A percentile compares a stretch with the other conserved stretches of the same genome.
Conservation (phyloP, 2,329 filamentous ascomycete genomes). For the Ophiostoma sp. region DNA sequence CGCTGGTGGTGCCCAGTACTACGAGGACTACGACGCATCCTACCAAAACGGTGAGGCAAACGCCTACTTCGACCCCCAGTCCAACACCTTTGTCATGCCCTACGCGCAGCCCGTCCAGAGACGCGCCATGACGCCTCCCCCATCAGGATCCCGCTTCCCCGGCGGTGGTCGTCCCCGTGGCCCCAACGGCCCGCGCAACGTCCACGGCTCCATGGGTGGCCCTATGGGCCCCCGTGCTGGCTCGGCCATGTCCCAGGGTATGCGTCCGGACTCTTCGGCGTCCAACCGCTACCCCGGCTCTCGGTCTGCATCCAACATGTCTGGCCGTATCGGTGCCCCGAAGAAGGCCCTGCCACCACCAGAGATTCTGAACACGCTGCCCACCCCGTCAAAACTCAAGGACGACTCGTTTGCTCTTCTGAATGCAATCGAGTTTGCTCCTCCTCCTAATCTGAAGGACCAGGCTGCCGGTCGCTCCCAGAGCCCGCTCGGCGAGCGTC, state of each 20-base stretch:
- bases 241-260: slow-evolving; percentile 31
- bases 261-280: slow-evolving; percentile 1
- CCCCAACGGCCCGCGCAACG: slow-evolving; percentile 23
- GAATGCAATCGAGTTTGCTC: slow-evolving; percentile 76
- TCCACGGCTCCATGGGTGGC: slow-evolving; percentile 46
- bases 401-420: slow-evolving; percentile 71
- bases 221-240: slow-evolving; percentile 31
- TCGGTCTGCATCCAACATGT: slow-evolving; percentile 46
- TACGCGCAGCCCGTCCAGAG: slow-evolving; percentile 81
- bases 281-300: slow-evolving; percentile 45
- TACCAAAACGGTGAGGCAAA: slow-evolving; percentile 57
- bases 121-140: slow-evolving; percentile 93
- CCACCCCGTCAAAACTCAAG: slow-evolving; percentile 76
- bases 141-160: slow-evolving; percentile 47
- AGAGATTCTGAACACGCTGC: slow-evolving; percentile 64
- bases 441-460: slow-evolving; percentile 62
- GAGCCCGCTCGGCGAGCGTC: slow-evolving; percentile 57
- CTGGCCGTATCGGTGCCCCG: slow-evolving; percentile 39
- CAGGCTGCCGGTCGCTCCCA: slow-evolving; percentile 63
- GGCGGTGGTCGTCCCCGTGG: slow-evolving; percentile 36
- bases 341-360: slow-evolving; percentile 62
- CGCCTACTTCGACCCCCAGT: slow-evolving; percentile 60
- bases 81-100: slow-evolving; percentile 66
- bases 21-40: slow-evolving; percentile 68
- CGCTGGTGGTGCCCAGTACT: slow-evolving; percentile 45